These are phyloP conservation scores for Chenopodium suecicum DNA, from an alignment of 148 eudicot genomes.

Conservation along the genomic window DNA sequence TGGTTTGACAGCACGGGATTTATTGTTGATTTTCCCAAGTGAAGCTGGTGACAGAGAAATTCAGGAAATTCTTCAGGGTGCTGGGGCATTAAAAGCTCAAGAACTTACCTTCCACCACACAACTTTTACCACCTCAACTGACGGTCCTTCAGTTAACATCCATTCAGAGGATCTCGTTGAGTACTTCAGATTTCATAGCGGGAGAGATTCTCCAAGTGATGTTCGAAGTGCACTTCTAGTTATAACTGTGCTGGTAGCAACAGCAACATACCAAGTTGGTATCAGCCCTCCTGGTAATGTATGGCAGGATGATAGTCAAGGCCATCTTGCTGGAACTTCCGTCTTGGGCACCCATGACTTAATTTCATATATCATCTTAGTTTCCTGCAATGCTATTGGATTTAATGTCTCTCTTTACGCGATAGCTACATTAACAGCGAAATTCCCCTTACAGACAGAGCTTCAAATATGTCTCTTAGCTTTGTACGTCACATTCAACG, in stretches of 20 bases:
- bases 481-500: conserved; percentile 34
- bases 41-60: conserved; percentile 57
- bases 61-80: conserved; percentile 33
- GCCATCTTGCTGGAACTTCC: conserved; percentile 46
- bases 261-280: conserved; percentile 59
- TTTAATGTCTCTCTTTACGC: conserved; percentile 43
- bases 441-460: conserved; percentile 51
- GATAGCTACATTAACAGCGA: conserved; percentile 36
- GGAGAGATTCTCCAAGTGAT: conserved; percentile 54
- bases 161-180: conserved; percentile 10
- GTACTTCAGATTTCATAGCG: conserved; percentile 45
- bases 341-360: conserved; percentile 34
- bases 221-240: conserved; percentile 46
- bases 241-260: conserved; percentile 46
- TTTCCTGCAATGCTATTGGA: conserved; percentile 45
- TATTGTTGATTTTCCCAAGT: conserved; percentile 35
- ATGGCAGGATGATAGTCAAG: conserved; percentile 50
- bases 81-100: conserved; percentile 35
- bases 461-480: conserved; percentile 38
- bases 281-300: conserved; percentile 57
- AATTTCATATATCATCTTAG: conserved; percentile 26
- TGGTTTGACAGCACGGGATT: conserved; percentile 48
- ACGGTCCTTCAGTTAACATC: neutral
- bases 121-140: neutral
- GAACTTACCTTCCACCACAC: conserved; percentile 14